Evolutionary conservation across 306 rosid species (phyloP).

Genomic region (Rosa rugosa): DNA sequence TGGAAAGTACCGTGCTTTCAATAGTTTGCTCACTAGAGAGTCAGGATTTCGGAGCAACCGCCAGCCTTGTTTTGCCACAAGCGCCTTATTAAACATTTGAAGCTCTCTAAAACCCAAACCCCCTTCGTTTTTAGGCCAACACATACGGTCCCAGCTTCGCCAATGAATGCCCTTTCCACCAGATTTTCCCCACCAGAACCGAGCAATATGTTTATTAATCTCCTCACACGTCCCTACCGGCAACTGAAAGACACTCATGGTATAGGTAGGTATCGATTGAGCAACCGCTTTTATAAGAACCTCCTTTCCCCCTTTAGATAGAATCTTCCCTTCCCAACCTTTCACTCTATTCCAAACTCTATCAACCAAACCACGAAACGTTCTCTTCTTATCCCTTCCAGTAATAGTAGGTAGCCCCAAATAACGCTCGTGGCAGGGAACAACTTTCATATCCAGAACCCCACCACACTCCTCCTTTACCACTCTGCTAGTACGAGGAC

Average conservation of each 20-base stretch:
- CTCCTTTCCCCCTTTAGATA: neutral
- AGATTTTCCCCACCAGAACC: neutral
- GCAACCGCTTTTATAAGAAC: neutral
- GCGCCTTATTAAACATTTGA: neutral
- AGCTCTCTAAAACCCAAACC: neutral
- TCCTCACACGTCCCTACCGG: neutral
- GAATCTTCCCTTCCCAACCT: neutral
- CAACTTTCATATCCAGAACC: neutral
- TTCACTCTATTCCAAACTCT: neutral
- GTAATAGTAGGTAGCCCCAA: neutral
- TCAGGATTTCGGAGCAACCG: too few relatives aligned
- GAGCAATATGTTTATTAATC: neutral
- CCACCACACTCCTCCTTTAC: neutral
- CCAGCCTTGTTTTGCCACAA: neutral
- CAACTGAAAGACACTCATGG: neutral
- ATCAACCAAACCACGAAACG: neutral
- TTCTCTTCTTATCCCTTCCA: neutral
- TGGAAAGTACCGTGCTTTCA: neutral
- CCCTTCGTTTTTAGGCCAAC: neutral
- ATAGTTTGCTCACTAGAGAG: rapidly evolving
- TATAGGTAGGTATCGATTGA: neutral
- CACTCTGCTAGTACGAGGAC: neutral
- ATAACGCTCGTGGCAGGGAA: neutral
- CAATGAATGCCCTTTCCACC: neutral
- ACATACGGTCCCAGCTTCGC: neutral